These are phyloP conservation scores for Chlorociboria aeruginascens DNA, from an alignment of 495 filamentous ascomycete species.

Conservation along the genomic window DNA sequence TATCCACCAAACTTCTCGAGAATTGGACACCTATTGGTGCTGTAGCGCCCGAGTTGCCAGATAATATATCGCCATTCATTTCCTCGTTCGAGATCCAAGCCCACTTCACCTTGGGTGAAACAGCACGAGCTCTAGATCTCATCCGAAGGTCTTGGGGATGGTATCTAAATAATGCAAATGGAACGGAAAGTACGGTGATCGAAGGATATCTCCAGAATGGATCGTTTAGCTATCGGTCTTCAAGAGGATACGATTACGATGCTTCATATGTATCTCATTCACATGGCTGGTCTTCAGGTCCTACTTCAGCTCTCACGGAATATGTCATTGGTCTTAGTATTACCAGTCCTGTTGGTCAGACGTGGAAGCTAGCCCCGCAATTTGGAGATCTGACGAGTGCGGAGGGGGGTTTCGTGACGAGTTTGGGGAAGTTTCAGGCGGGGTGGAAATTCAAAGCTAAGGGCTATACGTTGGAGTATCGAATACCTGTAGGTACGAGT, in stretches of 20 bases:
- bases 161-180: conserved; percentile 48
- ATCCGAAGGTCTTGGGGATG: conserved; percentile 50
- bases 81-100: conserved; percentile 52
- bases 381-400: conserved; percentile 43
- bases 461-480: conserved; percentile 17
- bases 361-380: conserved; percentile 45
- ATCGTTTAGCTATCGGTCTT: conserved; percentile 44
- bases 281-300: conserved; percentile 48
- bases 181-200: conserved; percentile 50
- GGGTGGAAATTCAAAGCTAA: conserved; percentile 14
- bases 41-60: conserved; percentile 42
- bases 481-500: conserved; percentile 21
- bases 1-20: conserved; percentile 11
- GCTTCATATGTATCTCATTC: conserved; percentile 41
- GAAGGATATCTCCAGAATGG: conserved; percentile 50
- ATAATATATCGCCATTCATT: conserved; percentile 53
- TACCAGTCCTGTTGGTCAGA: conserved; percentile 33
- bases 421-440: conserved; percentile 38
- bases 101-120: conserved; percentile 40
- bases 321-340: conserved; percentile 45
- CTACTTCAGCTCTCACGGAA: conserved; percentile 44
- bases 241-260: conserved; percentile 35
- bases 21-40: conserved; percentile 42
- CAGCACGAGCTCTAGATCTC: conserved; percentile 42
- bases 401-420: conserved; percentile 46